phyloP scores from a whole-genome alignment of 2,329 filamentous ascomycete species.

The Grosmannia clavigera region DNA sequence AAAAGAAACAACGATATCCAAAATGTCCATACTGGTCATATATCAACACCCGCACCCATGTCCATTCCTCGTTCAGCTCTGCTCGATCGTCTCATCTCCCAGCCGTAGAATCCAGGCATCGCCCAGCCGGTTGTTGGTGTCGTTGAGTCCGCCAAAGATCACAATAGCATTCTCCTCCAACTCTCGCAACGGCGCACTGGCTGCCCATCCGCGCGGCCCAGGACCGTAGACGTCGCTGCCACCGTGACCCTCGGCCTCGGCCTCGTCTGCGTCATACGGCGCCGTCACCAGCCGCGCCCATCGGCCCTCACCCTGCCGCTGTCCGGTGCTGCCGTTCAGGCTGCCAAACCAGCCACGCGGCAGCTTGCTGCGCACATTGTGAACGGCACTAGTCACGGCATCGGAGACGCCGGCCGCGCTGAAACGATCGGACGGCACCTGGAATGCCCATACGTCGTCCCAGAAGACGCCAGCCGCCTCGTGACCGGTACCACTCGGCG shows the following conservation, averaged over 20 bases:
- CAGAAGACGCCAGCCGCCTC: conserved; percentile 40
- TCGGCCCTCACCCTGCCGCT: conserved; percentile 29
- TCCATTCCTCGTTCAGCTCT: not conserved
- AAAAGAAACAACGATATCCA: not conserved
- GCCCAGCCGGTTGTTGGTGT: conserved; percentile 36
- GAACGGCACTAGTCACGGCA: conserved; percentile 38
- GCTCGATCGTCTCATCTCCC: conserved; percentile 17
- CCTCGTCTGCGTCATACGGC: conserved; percentile 38
- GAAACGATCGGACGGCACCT: conserved; percentile 42
- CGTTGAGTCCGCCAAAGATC: conserved; percentile 47
- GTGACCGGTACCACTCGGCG: conserved; percentile 35
- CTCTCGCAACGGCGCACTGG: conserved; percentile 42
- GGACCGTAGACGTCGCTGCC: conserved; percentile 32
- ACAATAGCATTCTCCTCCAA: conserved; percentile 47
- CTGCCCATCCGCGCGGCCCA: conserved; percentile 43
- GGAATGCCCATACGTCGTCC: conserved; percentile 52
- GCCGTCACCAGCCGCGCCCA: conserved; percentile 38
- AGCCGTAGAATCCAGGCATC: conserved; percentile 55
- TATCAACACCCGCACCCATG: no score
- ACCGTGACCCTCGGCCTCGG: conserved; percentile 29
- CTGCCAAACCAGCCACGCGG: conserved; percentile 8
- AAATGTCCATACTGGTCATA: not conserved
- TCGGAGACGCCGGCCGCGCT: conserved; percentile 42
- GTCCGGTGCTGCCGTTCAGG: not conserved
- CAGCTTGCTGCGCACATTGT: conserved; percentile 18